Evolutionary conservation across 331 rosid species (phyloP), one percentile per base, ranked within the genome.

Genomic region (Malus hybrid): DNA sequence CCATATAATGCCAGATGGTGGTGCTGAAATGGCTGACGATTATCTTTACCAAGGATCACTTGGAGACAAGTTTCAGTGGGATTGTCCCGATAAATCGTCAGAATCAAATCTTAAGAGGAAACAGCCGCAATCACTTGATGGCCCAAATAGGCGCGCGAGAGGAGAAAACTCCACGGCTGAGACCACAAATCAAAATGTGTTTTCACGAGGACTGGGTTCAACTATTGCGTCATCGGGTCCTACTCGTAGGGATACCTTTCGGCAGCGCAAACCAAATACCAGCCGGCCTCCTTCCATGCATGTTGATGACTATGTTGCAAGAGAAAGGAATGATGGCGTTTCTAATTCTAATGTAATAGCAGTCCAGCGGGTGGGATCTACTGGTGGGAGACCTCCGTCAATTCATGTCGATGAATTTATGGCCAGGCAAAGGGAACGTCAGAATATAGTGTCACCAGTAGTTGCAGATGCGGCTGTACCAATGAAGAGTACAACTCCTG

Each of bases 221-320:
- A 78, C 96, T 67, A 42, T 87, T 77, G 82, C 88, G 76, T 77
- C 97, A 63, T 84, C 98, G 46, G 97, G 90, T 80, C 93, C 99
- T 67, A 82, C 96, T 28, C 99, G 99, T 27, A 83, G 99, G 86
- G 99, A 94, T 85, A 79, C 90, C 61, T 94, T 94, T 77, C 87
- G 99, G 87, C 96, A 89, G 87, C 96, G 97, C 79, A 94, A 94
- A 86, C 99, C 99, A 63, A 94, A 94, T 87, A 94, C 97, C 75
- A 94, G 99, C 87, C 77, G 99, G 84, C 99, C 99, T 2, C 99
- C 99, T 62, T 94, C 99, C 80, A 94, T 92, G 97, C 99, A 94
- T 70, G 99, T 94, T 78, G 99, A 94, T 84, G 97, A 94, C 80
- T 94, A 90, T 62, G 92, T 92, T 77, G 99, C 99, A 3, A 88